Percentiles rank a stretch among this genome's conserved stretches.
These are phyloP conservation scores for Eudorina sp. DNA, from an alignment of 139 green algal species.

Conservation along the genomic window DNA sequence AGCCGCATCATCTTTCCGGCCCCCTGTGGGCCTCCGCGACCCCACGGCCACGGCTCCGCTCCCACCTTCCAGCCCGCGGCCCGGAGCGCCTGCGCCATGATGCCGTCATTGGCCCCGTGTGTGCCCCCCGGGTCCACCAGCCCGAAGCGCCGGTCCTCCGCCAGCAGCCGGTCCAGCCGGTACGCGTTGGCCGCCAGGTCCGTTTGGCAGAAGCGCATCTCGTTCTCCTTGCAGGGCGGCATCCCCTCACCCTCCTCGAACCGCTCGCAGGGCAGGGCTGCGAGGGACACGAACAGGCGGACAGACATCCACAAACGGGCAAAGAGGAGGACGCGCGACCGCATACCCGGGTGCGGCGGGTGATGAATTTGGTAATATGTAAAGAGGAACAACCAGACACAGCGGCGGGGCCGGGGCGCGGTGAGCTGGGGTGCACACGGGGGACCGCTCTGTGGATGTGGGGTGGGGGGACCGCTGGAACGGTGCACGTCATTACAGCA, in stretches of 20 bases:
- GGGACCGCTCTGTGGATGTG: too few species aligned
- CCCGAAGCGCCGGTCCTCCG: constrained; percentile 76
- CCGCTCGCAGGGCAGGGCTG: constrained; percentile 74
- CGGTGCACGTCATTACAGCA: too few species aligned
- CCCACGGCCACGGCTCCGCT: too few species aligned
- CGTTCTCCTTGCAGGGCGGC: constrained; percentile 83
- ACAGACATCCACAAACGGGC: too few species aligned
- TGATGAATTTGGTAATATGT: too few species aligned
- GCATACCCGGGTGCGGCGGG: too few species aligned
- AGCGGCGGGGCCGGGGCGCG: too few species aligned
- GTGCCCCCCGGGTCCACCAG: constrained; percentile 51
- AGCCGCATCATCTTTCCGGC: too few species aligned
- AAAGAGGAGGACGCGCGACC: too few species aligned
- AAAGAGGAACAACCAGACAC: too few species aligned
- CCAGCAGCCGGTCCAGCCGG: constrained; percentile 66
- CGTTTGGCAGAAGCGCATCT: constrained; percentile 83
- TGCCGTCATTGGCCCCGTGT: constrained; percentile 73
- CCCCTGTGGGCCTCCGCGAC: too few species aligned
- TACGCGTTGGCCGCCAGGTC: constrained; percentile 84
- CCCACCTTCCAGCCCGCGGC: constrained; percentile 57
- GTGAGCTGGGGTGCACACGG: neutral
- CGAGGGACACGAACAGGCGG: neutral
- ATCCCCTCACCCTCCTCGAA: constrained; percentile 63
- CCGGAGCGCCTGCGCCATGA: constrained; percentile 72
- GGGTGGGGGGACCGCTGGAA: too few species aligned